These are phyloP conservation scores for Triangularia verruculosa DNA, from an alignment of 2,329 filamentous ascomycete species.

Conservation along the genomic window DNA sequence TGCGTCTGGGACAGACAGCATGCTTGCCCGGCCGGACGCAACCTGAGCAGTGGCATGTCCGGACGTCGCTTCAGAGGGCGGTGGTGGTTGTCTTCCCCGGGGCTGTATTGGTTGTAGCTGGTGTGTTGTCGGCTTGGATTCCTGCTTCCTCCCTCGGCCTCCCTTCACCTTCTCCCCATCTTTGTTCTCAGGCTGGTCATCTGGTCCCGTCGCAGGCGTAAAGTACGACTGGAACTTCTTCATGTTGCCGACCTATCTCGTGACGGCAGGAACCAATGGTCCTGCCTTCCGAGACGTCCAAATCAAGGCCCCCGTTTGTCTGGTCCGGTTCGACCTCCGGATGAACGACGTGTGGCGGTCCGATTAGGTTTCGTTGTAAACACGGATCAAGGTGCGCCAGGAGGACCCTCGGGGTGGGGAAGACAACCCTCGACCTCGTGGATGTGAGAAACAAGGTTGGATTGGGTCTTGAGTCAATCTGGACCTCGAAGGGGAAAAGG, in stretches of 20 bases:
- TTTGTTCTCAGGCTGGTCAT: not conserved
- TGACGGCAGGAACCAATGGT: not conserved
- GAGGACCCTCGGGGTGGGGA: not conserved
- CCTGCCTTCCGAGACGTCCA: not conserved
- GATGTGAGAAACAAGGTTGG: conserved; percentile 7
- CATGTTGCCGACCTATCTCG: conserved; percentile 16
- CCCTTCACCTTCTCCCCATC: not conserved
- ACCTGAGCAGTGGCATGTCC: conserved; percentile 9
- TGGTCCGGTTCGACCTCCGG: not conserved
- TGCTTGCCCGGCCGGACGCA: conserved; percentile 12
- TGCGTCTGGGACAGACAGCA: conserved; percentile 19
- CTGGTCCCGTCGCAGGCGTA: conserved; percentile 11
- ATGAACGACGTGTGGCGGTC: not conserved
- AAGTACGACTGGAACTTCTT: conserved; percentile 25
- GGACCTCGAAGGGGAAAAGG: not conserved
- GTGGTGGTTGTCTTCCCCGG: conserved; percentile 8
- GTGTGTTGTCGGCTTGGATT: conserved; percentile 16
- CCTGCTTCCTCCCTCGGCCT: conserved; percentile 4
- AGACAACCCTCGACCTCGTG: not conserved
- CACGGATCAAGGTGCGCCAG: conserved; percentile 1
- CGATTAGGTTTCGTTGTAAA: conserved; percentile 3
- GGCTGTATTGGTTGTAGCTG: conserved; percentile 18
- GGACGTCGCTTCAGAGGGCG: conserved; percentile 3
- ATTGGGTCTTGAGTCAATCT: not conserved
- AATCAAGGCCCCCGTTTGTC: not conserved